Evolutionary conservation across 1,284 basidiomycete genomes (phyloP).

Genomic region (Hemileia vastatrix): DNA sequence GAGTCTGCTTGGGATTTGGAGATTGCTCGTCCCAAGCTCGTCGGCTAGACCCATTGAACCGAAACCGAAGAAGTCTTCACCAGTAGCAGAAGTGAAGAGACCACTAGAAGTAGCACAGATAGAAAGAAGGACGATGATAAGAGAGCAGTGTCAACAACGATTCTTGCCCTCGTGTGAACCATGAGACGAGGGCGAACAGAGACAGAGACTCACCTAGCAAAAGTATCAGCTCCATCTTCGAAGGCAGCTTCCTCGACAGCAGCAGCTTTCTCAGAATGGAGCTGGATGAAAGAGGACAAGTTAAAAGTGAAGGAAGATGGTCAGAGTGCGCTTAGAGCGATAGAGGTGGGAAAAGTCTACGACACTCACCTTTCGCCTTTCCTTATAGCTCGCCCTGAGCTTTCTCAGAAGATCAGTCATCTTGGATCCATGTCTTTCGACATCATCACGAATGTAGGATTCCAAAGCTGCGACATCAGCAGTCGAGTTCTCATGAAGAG

Average conservation of each 20-base stretch:
- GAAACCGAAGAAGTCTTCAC: conserved; percentile 86
- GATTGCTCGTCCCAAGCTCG: conserved; percentile 66
- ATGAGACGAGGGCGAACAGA: not conserved
- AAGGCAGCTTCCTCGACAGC: conserved; percentile 64
- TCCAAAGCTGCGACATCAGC: conserved; percentile 67
- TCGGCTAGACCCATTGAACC: conserved; percentile 76
- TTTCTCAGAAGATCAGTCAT: conserved; percentile 74
- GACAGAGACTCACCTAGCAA: conserved; percentile 57
- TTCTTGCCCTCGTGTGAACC: not conserved
- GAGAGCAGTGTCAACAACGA: not conserved
- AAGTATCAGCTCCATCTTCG: conserved; percentile 64
- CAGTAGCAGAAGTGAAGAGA: conserved; percentile 73
- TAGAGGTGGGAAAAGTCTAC: not conserved
- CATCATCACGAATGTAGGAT: conserved; percentile 77
- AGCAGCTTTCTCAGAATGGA: conserved; percentile 48
- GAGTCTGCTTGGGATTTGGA: conserved; percentile 67
- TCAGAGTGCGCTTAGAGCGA: not conserved
- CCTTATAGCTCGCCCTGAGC: conserved; percentile 67
- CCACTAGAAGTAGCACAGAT: conserved; percentile 51
- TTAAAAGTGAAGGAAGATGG: conserved; percentile 15
- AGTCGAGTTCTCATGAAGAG: conserved; percentile 74
- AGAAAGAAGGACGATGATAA: conserved; percentile 7
- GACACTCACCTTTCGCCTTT: conserved; percentile 57
- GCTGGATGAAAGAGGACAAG: conserved; percentile 9
- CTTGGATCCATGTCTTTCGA: conserved; percentile 68